Percentiles rank a stretch among this genome's conserved stretches.
Conservation (phyloP, 179 eudicot species). For the Silene vulgaris region DNA sequence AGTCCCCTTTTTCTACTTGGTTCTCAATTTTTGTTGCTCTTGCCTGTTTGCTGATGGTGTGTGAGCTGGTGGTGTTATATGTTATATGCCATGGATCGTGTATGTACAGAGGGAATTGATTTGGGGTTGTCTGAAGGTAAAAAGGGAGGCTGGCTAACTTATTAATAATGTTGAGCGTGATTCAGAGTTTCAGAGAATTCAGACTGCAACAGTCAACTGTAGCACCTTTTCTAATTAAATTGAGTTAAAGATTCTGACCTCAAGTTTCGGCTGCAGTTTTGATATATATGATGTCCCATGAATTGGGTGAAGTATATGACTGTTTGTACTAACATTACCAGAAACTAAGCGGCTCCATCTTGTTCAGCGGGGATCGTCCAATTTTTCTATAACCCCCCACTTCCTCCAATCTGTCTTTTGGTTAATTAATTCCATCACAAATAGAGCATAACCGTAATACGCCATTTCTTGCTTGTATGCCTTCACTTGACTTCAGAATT, state of each 20-base stretch:
- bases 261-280: background rate
- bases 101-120: background rate
- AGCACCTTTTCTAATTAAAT: background rate
- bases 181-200: background rate
- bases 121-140: conserved; percentile 1
- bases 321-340: background rate
- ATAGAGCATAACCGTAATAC: background rate
- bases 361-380: too few relatives aligned
- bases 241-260: background rate
- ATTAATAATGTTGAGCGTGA: background rate
- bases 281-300: background rate
- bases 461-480: background rate
- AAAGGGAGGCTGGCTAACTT: background rate
- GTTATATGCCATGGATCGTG: background rate
- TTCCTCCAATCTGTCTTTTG: background rate
- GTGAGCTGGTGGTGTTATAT: background rate
- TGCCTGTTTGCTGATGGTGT: conserved; percentile 3
- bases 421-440: background rate
- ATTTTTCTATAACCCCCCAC: background rate
- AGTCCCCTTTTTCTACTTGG: background rate
- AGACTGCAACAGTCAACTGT: background rate
- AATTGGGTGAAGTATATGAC: background rate
- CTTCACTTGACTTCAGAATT: background rate
- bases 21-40: background rate
- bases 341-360: background rate